Evolutionary conservation across 768 basidiomycete species (phyloP).

Genomic region (Pulveroboletus sp.): DNA sequence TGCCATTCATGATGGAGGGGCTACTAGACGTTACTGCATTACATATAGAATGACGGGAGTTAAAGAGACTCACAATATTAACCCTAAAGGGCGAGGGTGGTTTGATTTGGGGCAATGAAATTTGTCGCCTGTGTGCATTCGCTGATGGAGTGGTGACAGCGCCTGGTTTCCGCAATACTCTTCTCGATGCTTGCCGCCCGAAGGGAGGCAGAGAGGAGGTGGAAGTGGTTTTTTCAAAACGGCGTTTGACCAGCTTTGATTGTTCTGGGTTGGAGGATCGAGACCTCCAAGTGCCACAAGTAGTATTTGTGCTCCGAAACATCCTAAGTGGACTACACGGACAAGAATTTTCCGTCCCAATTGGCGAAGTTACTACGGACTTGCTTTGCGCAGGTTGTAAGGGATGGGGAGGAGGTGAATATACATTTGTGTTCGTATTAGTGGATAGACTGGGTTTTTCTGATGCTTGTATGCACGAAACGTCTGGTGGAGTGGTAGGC

Average conservation of each 20-base stretch:
- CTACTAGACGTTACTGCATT: conserved; percentile 18
- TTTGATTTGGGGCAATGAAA: conserved; percentile 20
- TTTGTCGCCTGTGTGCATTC: background rate
- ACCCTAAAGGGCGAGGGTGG: conserved; percentile 25
- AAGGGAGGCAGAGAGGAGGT: background rate
- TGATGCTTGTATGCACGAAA: background rate
- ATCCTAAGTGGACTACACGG: background rate
- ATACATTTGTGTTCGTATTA: conserved; percentile 1
- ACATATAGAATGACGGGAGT: background rate
- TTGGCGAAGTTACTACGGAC: background rate
- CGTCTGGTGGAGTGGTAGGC: background rate
- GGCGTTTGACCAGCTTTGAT: conserved; percentile 11
- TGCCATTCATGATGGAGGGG: conserved; percentile 31
- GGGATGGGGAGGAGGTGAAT: background rate
- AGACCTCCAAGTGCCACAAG: background rate
- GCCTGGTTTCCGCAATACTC: conserved; percentile 5
- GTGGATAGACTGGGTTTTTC: conserved; percentile 2
- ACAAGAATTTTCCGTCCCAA: background rate
- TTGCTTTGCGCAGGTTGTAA: background rate
- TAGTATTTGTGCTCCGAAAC: background rate
- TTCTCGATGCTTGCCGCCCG: background rate
- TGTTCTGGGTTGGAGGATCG: background rate
- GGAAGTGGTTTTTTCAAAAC: background rate
- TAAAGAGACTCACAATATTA: conserved; percentile 22
- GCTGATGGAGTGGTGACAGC: background rate